Evolutionary conservation across 331 rosid genomes (phyloP).

Genomic region (Prunus yedoensis): DNA sequence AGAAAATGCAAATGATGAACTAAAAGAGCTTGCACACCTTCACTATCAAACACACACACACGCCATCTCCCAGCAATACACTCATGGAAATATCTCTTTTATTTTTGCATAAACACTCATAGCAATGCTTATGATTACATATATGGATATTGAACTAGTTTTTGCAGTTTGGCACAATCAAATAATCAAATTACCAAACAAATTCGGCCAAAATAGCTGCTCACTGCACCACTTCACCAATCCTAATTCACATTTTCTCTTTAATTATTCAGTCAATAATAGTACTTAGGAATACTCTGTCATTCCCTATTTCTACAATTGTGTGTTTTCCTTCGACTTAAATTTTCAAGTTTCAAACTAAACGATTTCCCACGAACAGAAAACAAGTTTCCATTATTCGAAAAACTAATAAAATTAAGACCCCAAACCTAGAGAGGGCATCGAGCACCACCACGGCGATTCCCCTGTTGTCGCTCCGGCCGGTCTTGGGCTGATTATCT

Average conservation of each 20-base stretch:
- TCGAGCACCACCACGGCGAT: slow-evolving; percentile 96
- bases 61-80: not conserved
- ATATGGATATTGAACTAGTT: not conserved
- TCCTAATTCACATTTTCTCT: not conserved
- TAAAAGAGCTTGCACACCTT: not conserved
- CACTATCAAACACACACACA: not conserved
- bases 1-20: not conserved
- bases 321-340: not conserved
- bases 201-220: slow-evolving; percentile 6
- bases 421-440: slow-evolving; percentile 76
- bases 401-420: not conserved
- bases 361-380: not conserved
- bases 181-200: not conserved
- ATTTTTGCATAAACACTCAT: not conserved
- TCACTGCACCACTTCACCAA: not conserved
- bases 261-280: not conserved
- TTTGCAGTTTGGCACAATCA: not conserved
- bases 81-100: not conserved
- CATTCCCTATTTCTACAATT: not conserved
- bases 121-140: not conserved
- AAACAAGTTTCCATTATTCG: not conserved
- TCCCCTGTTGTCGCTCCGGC: slow-evolving; percentile 90
- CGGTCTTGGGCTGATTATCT: slow-evolving; percentile 87
- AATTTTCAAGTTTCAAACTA: not conserved
- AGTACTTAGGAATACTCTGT: not conserved